Evolutionary conservation across 2,329 filamentous ascomycete species (phyloP).

Genomic region (Xylogone sp.): DNA sequence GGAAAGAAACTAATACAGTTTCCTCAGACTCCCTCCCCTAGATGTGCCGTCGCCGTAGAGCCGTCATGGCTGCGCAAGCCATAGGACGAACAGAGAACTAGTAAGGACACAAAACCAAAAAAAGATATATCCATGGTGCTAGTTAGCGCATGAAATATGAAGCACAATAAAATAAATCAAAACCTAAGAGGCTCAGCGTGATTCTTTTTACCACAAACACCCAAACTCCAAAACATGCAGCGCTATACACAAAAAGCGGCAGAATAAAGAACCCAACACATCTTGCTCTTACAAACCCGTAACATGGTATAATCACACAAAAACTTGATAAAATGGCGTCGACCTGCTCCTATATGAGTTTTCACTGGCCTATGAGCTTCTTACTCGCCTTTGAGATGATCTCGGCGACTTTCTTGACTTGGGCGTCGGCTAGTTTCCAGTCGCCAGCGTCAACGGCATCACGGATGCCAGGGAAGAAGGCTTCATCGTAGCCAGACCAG

Average conservation of each 20-base stretch:
- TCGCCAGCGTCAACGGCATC: slow-evolving; percentile 72
- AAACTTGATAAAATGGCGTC: too few relatives aligned
- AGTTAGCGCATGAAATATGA: background rate
- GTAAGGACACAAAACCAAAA: too few relatives aligned
- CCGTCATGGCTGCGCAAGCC: too few relatives aligned
- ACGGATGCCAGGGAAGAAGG: slow-evolving; percentile 78
- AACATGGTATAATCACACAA: too few relatives aligned
- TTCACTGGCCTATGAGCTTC: slow-evolving; percentile 25
- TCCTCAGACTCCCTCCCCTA: too few relatives aligned
- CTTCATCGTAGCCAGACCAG: slow-evolving; percentile 67
- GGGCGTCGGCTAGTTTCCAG: slow-evolving; percentile 63
- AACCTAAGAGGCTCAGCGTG: background rate
- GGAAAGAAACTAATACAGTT: too few relatives aligned
- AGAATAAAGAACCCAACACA: background rate
- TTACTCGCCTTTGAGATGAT: slow-evolving; percentile 59
- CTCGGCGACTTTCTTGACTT: slow-evolving; percentile 67
- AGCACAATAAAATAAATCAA: background rate
- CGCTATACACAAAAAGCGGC: background rate
- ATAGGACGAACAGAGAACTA: too few relatives aligned
- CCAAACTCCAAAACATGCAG: background rate
- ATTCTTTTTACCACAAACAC: background rate
- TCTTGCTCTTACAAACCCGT: background rate
- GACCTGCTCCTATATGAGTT: too few relatives aligned
- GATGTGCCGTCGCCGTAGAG: too few relatives aligned
- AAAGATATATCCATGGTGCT: too few relatives aligned